Evolutionary conservation across 2,329 filamentous ascomycete species (phyloP).

Genomic region (Chaetoscypha palmicola): DNA sequence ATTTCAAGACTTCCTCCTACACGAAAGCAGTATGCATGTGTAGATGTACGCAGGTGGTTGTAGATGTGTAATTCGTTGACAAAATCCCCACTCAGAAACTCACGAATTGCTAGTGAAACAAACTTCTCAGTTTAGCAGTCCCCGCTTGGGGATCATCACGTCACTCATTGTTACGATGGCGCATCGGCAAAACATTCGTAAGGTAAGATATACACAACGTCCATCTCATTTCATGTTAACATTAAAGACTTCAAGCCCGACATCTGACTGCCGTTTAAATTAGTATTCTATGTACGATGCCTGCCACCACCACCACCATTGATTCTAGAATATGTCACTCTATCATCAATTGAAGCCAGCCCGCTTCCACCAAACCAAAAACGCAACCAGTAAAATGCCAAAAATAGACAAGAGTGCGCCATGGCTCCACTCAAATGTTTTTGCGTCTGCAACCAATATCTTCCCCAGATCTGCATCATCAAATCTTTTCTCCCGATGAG

Average conservation of each 20-base stretch:
- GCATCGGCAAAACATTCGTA: too few species aligned
- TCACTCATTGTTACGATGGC: too few species aligned
- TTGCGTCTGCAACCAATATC: background rate
- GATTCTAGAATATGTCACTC: too few species aligned
- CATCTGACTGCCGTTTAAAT: background rate
- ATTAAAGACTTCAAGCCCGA: background rate
- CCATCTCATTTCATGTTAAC: background rate
- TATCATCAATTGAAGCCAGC: too few species aligned
- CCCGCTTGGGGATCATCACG: too few species aligned
- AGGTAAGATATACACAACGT: background rate
- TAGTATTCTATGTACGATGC: conserved; percentile 6
- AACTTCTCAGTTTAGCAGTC: background rate
- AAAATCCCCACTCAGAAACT: too few species aligned
- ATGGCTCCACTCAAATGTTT: conserved; percentile 4
- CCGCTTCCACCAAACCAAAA: background rate
- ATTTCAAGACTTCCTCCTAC: too few species aligned
- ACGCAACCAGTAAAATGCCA: conserved; percentile 5
- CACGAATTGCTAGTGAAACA: background rate
- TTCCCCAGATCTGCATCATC: background rate
- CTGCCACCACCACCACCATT: background rate
- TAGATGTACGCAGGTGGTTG: too few species aligned
- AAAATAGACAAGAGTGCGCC: conserved; percentile 5
- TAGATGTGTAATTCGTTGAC: too few species aligned
- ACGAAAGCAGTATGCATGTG: too few species aligned
- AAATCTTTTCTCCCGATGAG: background rate